A percentile compares a stretch with the other conserved stretches of the same genome.
Evolutionary conservation across 768 basidiomycete genomes (phyloP).

Genomic region (Hemileccinum rubropunctum): DNA sequence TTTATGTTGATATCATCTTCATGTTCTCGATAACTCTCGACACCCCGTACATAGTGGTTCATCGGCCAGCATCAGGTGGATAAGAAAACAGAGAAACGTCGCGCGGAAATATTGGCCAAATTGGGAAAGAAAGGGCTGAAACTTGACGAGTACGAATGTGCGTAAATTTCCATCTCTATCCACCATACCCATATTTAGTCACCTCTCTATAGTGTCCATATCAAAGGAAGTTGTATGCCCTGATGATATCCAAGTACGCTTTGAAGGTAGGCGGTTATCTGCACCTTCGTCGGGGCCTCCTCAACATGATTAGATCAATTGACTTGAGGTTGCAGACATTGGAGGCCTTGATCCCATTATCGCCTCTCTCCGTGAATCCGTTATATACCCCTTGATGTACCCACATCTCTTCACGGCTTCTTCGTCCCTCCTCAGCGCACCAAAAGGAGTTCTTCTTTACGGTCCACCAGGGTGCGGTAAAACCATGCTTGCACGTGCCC

Average conservation of each 20-base stretch:
- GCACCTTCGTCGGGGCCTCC: background rate
- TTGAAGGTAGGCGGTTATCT: constrained; percentile 52
- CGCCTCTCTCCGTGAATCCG: constrained; percentile 85
- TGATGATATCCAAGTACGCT: constrained; percentile 77
- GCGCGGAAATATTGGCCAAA: constrained; percentile 65
- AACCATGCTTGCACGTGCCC: constrained; percentile 98
- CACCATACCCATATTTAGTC: background rate
- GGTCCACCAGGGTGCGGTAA: constrained; percentile 99
- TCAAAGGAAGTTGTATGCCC: constrained; percentile 93
- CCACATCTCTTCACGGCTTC: constrained; percentile 83
- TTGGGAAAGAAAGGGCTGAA: constrained; percentile 71
- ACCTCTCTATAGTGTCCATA: constrained; percentile 57
- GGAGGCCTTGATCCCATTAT: constrained; percentile 93
- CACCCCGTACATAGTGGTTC: constrained; percentile 53
- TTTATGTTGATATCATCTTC: background rate
- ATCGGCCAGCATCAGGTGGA: constrained; percentile 51
- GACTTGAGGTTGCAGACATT: constrained; percentile 53
- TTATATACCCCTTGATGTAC: constrained; percentile 92
- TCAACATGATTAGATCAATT: background rate
- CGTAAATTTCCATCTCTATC: constrained; percentile 22
- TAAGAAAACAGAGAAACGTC: constrained; percentile 65
- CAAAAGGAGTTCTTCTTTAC: constrained; percentile 93
- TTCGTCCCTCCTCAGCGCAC: constrained; percentile 82
- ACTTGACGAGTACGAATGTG: constrained; percentile 90
- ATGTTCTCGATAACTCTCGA: background rate